These are phyloP conservation scores for Penicillium subrubescens DNA, from an alignment of 495 filamentous ascomycete species.

Conservation along the genomic window DNA sequence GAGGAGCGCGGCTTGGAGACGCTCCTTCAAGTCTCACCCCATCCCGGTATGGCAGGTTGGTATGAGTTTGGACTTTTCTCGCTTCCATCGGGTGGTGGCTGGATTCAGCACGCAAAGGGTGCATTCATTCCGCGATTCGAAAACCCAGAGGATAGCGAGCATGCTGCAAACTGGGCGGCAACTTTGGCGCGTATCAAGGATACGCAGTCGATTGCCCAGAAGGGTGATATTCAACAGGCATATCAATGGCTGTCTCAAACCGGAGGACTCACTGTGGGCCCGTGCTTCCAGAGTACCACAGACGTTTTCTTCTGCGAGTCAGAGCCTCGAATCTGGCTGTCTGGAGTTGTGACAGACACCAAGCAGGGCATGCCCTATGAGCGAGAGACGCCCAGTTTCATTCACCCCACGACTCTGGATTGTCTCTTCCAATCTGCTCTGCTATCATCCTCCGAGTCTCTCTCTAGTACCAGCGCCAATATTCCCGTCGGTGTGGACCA, in stretches of 20 bases:
- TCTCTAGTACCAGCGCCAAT: constrained; percentile 19
- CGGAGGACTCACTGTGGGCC: constrained; percentile 29
- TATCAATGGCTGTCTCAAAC: constrained; percentile 29
- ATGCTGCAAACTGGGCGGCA: constrained; percentile 16
- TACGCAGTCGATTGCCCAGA: constrained; percentile 16
- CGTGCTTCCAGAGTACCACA: constrained; percentile 26
- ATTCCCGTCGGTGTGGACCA: constrained; percentile 30
- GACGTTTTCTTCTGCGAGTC: constrained; percentile 21
- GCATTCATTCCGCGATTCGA: constrained; percentile 20
- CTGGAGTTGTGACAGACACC: constrained; percentile 26
- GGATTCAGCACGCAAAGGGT: constrained; percentile 30
- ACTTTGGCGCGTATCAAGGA: constrained; percentile 18
- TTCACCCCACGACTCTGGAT: constrained; percentile 42
- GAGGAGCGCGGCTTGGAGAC: constrained; percentile 27
- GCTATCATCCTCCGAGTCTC: constrained; percentile 21
- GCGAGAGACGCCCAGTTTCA: constrained; percentile 21
- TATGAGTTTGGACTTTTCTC: constrained; percentile 32
- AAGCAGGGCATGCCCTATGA: constrained; percentile 25
- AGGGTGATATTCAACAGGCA: constrained; percentile 15
- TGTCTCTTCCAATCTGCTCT: constrained; percentile 34
- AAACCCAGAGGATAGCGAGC: constrained; percentile 9
- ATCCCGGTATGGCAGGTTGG: constrained; percentile 25
- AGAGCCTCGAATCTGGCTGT: constrained; percentile 23
- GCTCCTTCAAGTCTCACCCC: constrained; percentile 24
- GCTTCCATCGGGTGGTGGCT: constrained; percentile 22